Conservation (phyloP, 768 basidiomycete species). For the Hericium erinaceus region DNA sequence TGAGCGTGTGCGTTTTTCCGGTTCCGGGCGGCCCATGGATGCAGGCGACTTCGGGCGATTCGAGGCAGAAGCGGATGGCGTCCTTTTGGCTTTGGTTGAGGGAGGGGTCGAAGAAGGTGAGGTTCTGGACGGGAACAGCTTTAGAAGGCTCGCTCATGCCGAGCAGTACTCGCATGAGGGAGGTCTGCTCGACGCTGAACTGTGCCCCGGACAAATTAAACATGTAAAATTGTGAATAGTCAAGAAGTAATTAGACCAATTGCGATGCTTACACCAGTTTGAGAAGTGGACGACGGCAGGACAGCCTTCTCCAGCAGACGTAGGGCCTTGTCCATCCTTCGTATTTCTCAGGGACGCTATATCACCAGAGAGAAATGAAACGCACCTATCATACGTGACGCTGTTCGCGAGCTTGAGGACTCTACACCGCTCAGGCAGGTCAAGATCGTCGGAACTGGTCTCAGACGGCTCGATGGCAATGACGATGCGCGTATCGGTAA, state of each 20-base stretch:
- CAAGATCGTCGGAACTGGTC: conserved; percentile 50
- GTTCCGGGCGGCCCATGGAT: conserved; percentile 99
- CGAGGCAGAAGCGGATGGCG: conserved; percentile 78
- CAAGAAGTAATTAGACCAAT: not conserved
- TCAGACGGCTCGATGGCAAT: conserved; percentile 68
- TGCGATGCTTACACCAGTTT: conserved; percentile 2
- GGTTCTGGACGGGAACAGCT: conserved; percentile 24
- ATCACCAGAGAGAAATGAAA: not conserved
- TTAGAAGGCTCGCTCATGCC: conserved; percentile 47
- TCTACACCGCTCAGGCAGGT: conserved; percentile 78
- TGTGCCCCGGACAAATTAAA: not conserved
- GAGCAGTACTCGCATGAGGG: conserved; percentile 61
- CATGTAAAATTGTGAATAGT: not conserved
- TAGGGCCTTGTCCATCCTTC: conserved; percentile 82
- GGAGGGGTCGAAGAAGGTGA: conserved; percentile 64
- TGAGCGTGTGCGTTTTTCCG: conserved; percentile 92
- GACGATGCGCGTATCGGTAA: conserved; percentile 73
- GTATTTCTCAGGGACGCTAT: not conserved
- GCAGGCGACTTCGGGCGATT: conserved; percentile 74
- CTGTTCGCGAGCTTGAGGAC: conserved; percentile 87
- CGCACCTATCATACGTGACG: conserved; percentile 79
- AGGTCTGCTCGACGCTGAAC: conserved; percentile 29
- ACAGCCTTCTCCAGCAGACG: conserved; percentile 48
- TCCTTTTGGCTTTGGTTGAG: conserved; percentile 80
- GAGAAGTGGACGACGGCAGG: conserved; percentile 10